Base-by-base conservation (phyloP, 2,329 filamentous ascomycete species). In the Sordariomycetes sp. region DNA sequence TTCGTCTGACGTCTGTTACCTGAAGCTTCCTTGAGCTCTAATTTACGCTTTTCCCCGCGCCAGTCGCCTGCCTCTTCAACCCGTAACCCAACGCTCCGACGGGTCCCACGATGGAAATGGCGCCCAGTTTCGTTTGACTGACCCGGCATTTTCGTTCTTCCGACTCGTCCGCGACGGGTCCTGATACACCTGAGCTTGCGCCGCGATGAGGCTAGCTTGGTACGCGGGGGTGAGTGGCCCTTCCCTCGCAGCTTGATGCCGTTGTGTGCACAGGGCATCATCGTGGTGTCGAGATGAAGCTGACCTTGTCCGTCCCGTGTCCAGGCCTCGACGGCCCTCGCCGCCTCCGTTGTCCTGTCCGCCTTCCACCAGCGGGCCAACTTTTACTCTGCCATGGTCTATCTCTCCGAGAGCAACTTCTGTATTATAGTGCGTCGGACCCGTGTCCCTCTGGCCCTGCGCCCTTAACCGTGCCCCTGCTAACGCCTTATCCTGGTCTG, bases 321-420 rank as follows among this genome's bases (percentile, higher is more conserved):
- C 34, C 65, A 91, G 88, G 80, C 84, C 72, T 97, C 93, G 58
- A 86, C 88, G 71, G 86, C 86, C 73, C 85, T 96, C 69, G 93
- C 93, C 66, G 87, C 84, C 63, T 83, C 85, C 66, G 91, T 96
- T 60, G 80, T 97, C 61, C 74, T 96, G 60, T 94, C 92, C 69
- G 93, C 94, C 61, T 93, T 97, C 73, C 88, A 94, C 69, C 90
- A 97, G 75, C 85, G 94, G 63, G 87, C 94, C 62, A 99, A 99
- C 74, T 99, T 97, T 79, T 99, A 99, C 76, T 95, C 93, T 58
- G 92, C 94, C 64, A 94, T 91, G 75, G 94, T 99, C 54, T 96
- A 97, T 74, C 84, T 99, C 55, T 90, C 92, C 48, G 93, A 97
- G 74, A 97, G 91, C 73, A 97, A 94, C 76, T 87, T 95, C 66